These are phyloP conservation scores for Mucor circinelloides DNA, from an alignment of 371 early-diverging fungal genomes.

Conservation along the genomic window DNA sequence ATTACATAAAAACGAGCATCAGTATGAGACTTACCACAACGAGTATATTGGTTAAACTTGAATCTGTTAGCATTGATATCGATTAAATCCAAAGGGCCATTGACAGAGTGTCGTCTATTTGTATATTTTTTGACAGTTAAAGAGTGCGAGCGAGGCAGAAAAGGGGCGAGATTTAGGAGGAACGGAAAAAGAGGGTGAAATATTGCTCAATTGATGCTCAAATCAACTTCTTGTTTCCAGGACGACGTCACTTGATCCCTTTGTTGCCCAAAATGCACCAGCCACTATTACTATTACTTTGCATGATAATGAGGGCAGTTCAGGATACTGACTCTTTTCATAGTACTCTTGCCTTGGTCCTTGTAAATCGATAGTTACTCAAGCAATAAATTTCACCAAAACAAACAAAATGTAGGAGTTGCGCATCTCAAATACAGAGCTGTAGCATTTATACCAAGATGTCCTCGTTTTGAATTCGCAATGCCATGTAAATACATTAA, in stretches of 20 bases:
- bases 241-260: background rate
- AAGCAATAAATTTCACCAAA: no score
- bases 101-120: background rate
- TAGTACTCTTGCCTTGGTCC: no score
- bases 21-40: slow-evolving; percentile 37
- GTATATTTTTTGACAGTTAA: background rate
- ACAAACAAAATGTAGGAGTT: no score
- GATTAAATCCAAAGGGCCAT: slow-evolving; percentile 16
- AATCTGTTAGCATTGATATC: slow-evolving; percentile 46
- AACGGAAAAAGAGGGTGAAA: background rate
- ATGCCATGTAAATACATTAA: no score
- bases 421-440: no score
- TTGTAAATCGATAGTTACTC: no score
- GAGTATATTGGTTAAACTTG: slow-evolving; percentile 55
- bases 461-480: no score
- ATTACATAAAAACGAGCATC: background rate
- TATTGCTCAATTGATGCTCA: background rate
- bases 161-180: background rate
- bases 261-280: background rate
- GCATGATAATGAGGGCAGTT: background rate
- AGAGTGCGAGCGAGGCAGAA: background rate
- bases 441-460: no score
- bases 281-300: background rate
- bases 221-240: background rate
- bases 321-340: background rate